Conservation (phyloP, 768 basidiomycete species). For the Heimioporus sp. region DNA sequence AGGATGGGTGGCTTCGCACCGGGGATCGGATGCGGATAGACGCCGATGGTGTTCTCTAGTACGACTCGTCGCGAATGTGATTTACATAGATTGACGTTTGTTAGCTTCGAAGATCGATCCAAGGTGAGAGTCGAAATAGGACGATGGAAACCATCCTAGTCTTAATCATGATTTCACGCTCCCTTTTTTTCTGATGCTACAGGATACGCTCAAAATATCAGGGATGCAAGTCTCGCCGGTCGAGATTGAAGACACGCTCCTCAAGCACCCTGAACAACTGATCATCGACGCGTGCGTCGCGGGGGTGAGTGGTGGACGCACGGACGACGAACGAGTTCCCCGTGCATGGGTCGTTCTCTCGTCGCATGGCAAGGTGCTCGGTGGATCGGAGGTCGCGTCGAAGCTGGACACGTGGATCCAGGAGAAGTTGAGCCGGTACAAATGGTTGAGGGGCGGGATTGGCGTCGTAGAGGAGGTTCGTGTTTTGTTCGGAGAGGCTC, state of each 20-base stretch:
- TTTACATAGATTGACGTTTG: background rate
- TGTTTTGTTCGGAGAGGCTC: background rate
- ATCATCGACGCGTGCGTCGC: slow-evolving; percentile 71
- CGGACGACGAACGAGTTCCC: slow-evolving; percentile 70
- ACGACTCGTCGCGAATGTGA: slow-evolving; percentile 19
- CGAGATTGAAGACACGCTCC: slow-evolving; percentile 69
- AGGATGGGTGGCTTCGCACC: slow-evolving; percentile 69
- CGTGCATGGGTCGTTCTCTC: slow-evolving; percentile 79
- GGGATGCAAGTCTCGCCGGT: slow-evolving; percentile 79
- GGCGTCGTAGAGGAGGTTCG: slow-evolving; percentile 59
- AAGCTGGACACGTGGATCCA: slow-evolving; percentile 61
- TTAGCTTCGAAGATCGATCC: slow-evolving; percentile 71
- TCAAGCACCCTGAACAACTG: slow-evolving; percentile 58
- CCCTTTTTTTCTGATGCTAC: too few relatives aligned
- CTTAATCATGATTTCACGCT: background rate
- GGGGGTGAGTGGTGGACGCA: slow-evolving; percentile 72
- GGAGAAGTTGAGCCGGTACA: slow-evolving; percentile 66
- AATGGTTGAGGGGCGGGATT: slow-evolving; percentile 75
- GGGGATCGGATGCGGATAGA: slow-evolving; percentile 70
- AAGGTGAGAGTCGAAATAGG: slow-evolving; percentile 45
- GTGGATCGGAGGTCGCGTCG: slow-evolving; percentile 38
- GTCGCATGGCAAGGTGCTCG: slow-evolving; percentile 47
- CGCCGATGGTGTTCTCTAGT: slow-evolving; percentile 65
- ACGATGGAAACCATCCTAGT: too few relatives aligned
- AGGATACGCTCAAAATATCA: slow-evolving; percentile 81